A percentile compares a stretch with the other conserved stretches of the same genome.
phyloP scores from a whole-genome alignment of 768 basidiomycete species.

The Infundibulicybe gibba region DNA sequence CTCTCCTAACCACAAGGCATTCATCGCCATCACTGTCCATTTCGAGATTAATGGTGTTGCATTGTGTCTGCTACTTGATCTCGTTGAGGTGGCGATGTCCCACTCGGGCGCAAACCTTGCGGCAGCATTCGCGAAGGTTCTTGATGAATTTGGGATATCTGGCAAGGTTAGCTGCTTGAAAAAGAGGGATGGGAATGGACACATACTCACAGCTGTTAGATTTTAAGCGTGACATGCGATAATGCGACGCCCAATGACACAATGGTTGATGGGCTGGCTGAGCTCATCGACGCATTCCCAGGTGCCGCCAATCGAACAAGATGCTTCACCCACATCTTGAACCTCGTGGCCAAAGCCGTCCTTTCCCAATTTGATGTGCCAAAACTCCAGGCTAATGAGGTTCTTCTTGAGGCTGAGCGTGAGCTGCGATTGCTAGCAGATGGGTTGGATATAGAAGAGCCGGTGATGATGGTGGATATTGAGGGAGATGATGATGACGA shows the following conservation, averaged over 20 bases:
- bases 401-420: neutral
- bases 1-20: neutral
- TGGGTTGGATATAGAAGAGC: neutral
- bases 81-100: constrained; percentile 25
- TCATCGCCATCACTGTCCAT: neutral
- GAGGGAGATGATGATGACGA: constrained; percentile 15
- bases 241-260: constrained; percentile 24
- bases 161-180: constrained; percentile 16
- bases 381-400: neutral
- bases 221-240: constrained; percentile 23
- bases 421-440: neutral
- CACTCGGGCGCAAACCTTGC: constrained; percentile 24
- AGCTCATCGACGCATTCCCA: constrained; percentile 7
- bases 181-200: neutral
- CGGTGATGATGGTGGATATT: constrained; percentile 1
- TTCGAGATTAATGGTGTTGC: neutral
- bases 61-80: neutral
- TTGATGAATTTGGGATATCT: constrained; percentile 21
- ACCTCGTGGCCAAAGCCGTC: constrained; percentile 22
- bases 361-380: constrained; percentile 19
- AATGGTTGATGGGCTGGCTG: constrained; percentile 19
- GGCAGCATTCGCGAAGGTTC: constrained; percentile 15
- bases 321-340: constrained; percentile 28
- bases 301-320: constrained; percentile 13
- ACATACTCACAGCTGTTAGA: constrained; percentile 3